phyloP scores from a whole-genome alignment of 148 eudicot species.

The Drosera capensis region DNA sequence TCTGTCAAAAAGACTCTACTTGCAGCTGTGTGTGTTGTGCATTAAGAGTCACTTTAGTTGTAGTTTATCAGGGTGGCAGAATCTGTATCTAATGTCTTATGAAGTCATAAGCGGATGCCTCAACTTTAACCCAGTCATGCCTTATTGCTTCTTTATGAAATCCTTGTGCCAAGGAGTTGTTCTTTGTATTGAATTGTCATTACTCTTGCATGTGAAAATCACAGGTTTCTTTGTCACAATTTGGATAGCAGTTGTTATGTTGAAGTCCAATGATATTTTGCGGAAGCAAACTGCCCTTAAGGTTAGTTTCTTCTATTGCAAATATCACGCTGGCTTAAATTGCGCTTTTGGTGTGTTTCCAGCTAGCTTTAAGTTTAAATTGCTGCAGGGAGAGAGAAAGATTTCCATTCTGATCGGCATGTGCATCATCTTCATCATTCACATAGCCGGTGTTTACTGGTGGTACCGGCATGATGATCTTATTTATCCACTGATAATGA shows the following conservation, averaged over 20 bases:
- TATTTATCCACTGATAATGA: slow-evolving; percentile 65
- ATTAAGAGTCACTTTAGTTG: too few relatives aligned
- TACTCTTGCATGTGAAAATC: slow-evolving; percentile 7
- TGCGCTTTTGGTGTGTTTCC: not conserved
- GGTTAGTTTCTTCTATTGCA: slow-evolving; percentile 17
- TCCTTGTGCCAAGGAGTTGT: too few relatives aligned
- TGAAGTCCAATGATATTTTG: slow-evolving; percentile 88
- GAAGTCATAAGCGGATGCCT: too few relatives aligned
- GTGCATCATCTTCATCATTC: slow-evolving; percentile 45
- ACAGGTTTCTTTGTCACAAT: slow-evolving; percentile 85
- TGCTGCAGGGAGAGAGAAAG: slow-evolving; percentile 80
- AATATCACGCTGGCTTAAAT: not conserved
- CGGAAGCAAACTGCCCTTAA: slow-evolving; percentile 90
- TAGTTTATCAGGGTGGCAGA: too few relatives aligned
- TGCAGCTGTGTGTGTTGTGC: too few relatives aligned
- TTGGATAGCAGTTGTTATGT: slow-evolving; percentile 69
- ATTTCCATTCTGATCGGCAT: slow-evolving; percentile 51
- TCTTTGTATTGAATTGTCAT: not conserved
- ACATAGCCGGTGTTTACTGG: slow-evolving; percentile 85
- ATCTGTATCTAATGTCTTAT: too few relatives aligned
- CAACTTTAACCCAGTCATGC: too few relatives aligned
- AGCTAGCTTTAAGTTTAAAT: not conserved
- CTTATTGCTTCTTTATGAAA: too few relatives aligned
- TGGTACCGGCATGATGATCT: slow-evolving; percentile 72
- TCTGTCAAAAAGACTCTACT: too few relatives aligned